phyloP scores from a whole-genome alignment of 148 eudicot genomes.

The Cornus kousa region DNA sequence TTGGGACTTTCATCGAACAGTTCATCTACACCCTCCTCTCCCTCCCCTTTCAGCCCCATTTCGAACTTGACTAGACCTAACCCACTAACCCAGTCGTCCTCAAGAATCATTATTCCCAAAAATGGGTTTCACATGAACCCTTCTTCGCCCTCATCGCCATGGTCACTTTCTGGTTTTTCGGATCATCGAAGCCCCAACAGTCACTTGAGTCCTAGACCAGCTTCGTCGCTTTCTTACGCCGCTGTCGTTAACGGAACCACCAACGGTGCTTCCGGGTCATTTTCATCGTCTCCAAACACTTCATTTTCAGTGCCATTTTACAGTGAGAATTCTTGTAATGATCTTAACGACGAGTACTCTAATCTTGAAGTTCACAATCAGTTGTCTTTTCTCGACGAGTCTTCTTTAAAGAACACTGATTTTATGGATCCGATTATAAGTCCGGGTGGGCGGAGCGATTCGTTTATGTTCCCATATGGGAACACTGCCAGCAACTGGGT shows the following conservation, averaged over 20 bases:
- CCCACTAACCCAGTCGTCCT: slow-evolving; percentile 47
- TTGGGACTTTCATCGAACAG: slow-evolving; percentile 47
- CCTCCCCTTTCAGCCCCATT: slow-evolving; percentile 20
- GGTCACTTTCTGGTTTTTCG: slow-evolving; percentile 40
- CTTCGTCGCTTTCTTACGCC: slow-evolving; percentile 46
- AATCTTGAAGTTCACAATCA: slow-evolving; percentile 25
- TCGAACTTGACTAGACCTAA: slow-evolving; percentile 44
- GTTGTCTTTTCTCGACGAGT: slow-evolving; percentile 33
- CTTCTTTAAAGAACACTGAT: slow-evolving; percentile 31
- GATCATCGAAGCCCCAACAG: slow-evolving; percentile 27
- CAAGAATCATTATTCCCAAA: slow-evolving; percentile 38
- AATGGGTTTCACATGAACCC: slow-evolving; percentile 45
- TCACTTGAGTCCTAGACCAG: slow-evolving; percentile 34
- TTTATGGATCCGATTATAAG: slow-evolving; percentile 44
- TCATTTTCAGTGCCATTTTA: slow-evolving; percentile 27
- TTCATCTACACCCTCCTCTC: slow-evolving; percentile 32
- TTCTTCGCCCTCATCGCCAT: slow-evolving; percentile 54
- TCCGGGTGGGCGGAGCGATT: slow-evolving; percentile 49
- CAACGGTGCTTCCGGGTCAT: slow-evolving; percentile 21
- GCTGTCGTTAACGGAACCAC: slow-evolving; percentile 47
- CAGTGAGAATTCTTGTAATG: slow-evolving; percentile 7
- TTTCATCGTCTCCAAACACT: slow-evolving; percentile 25
- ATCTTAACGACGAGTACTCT: slow-evolving; percentile 19
- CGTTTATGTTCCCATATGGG: slow-evolving; percentile 37
- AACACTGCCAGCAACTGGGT: slow-evolving; percentile 5